Evolutionary conservation across 257 asterid species (phyloP).

Genomic region (Penstemon barbatus): DNA sequence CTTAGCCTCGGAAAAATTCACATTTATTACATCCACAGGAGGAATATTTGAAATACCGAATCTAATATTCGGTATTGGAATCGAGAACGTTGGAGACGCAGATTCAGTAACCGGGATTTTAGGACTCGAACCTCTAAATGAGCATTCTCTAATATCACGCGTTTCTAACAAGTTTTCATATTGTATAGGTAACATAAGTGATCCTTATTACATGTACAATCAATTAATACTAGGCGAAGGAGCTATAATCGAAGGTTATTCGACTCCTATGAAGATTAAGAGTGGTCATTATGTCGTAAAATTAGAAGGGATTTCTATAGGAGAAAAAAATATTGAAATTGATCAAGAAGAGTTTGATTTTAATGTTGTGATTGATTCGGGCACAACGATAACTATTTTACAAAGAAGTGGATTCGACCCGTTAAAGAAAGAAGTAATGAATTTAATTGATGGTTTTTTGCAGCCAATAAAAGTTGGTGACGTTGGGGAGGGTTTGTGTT

Average conservation of each 20-base stretch:
- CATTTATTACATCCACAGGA: constrained; percentile 22
- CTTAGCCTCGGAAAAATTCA: constrained; percentile 28
- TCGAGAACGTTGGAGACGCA: background rate
- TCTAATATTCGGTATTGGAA: constrained; percentile 20
- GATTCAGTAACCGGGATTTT: constrained; percentile 15
- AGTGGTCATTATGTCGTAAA: constrained; percentile 5
- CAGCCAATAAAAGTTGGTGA: background rate
- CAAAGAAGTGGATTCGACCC: background rate
- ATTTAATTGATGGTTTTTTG: background rate
- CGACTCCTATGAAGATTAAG: constrained; percentile 12
- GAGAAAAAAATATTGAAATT: background rate
- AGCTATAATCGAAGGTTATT: constrained; percentile 25
- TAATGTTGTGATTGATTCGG: constrained; percentile 1
- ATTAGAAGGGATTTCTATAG: constrained; percentile 23
- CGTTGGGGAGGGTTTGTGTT: background rate
- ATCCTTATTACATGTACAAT: constrained; percentile 34
- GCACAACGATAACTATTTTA: background rate
- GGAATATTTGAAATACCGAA: background rate
- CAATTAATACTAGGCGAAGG: constrained; percentile 29
- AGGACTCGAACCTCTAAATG: constrained; percentile 17
- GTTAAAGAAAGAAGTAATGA: background rate
- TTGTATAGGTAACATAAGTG: constrained; percentile 34
- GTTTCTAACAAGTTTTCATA: constrained; percentile 29
- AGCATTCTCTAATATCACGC: constrained; percentile 16
- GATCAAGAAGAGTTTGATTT: background rate